These are phyloP conservation scores for Penicillium simplicissimum DNA, from an alignment of 495 filamentous ascomycete species.

Conservation along the genomic window DNA sequence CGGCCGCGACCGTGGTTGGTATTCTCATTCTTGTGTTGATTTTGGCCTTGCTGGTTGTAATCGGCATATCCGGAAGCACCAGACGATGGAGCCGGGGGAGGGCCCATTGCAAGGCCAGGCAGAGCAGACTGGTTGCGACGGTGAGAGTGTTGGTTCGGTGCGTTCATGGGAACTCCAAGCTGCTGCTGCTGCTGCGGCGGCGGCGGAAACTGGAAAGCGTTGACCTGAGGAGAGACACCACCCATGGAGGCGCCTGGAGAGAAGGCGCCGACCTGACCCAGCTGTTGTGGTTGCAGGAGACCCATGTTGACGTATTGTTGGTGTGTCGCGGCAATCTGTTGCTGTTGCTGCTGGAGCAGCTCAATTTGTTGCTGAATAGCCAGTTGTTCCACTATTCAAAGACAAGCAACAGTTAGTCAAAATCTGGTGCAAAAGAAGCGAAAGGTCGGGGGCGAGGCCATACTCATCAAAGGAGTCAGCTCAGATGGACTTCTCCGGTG, in stretches of 20 bases:
- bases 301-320: constrained; percentile 98
- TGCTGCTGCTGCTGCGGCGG: constrained; percentile 78
- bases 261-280: constrained; percentile 67
- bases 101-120: constrained; percentile 90
- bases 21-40: constrained; percentile 67
- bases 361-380: constrained; percentile 99
- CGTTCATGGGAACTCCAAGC: constrained; percentile 68
- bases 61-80: constrained; percentile 90
- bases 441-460: constrained; percentile 44
- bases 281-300: constrained; percentile 81
- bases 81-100: constrained; percentile 89
- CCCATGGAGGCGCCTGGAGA: constrained; percentile 63
- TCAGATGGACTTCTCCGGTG: constrained; percentile 97
- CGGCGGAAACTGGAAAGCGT: constrained; percentile 87
- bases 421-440: neutral
- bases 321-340: constrained; percentile 93
- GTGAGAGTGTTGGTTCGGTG: constrained; percentile 79
- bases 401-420: constrained; percentile 6
- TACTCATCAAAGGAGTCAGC: constrained; percentile 98
- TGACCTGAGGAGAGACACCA: constrained; percentile 78
- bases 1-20: constrained; percentile 71
- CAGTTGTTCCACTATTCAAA: constrained; percentile 84
- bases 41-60: constrained; percentile 61
- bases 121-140: constrained; percentile 97
- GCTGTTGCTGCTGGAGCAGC: constrained; percentile 95